Base-by-base conservation (phyloP, 805 yeast species). In the Pichia californica region DNA sequence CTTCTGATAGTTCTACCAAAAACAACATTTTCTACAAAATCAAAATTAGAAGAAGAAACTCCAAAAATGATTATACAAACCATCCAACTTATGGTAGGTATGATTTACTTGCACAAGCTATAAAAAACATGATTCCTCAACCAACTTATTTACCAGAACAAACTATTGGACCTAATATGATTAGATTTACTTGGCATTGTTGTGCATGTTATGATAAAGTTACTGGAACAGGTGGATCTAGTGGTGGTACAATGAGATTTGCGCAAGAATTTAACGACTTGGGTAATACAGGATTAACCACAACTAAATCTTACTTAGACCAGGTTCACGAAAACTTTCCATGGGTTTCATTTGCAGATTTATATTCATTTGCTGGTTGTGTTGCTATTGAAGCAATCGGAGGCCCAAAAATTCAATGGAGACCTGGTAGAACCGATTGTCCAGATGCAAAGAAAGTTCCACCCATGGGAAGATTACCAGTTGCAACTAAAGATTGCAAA, bases 151-250 rank as follows among this genome's bases (percentile, higher is more conserved):
- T 83, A 27, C 51, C 52, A 53, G 81, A 79, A 50, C 79, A 77
- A 30, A 77, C 81, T 21, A 82, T 79, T 48, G 93, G 89, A 1
- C 96, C 95, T 9, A 77, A 82, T 14, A 66, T 87, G 32, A 77
- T 87, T 20, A 77, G 95, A 54, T 71, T 85, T 43, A 83, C 95
- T 23, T 87, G 95, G 95, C 95, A 87, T 59, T 76, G 82, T 29
- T 75, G 86, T 45, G 95, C 94, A n/a, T 84, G 93, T 16, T 88
- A 71, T 62, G 87, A 85, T 54, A 67, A 67, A 51, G 64, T 68
- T 18, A 69, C 57, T 21, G 64, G 66, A 8, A 66, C 68, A 15
- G 87, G 86, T 35, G 87, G 88, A 3, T 77, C 86, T 1, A 79
- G 71, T 53, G 87, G 88, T 35, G 88, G 87, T 37, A 81, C 88